A percentile compares a stretch with the other conserved stretches of the same genome.
Evolutionary conservation across 441 rosid genomes (phyloP).

Genomic region (Corymbia citriodora): DNA sequence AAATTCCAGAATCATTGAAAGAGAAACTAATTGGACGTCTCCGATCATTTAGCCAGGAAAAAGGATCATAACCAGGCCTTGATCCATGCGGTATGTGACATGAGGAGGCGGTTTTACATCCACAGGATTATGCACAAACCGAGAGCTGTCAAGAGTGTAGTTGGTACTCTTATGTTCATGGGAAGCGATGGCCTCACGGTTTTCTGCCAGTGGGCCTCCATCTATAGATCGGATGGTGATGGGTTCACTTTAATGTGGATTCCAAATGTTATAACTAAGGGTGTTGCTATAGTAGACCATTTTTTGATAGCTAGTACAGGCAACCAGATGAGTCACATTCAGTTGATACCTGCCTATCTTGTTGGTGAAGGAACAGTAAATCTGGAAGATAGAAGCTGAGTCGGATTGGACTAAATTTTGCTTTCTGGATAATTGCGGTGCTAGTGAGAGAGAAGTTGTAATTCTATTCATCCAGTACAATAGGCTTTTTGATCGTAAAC

Average conservation of each 20-base stretch:
- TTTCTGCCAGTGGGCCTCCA: neutral
- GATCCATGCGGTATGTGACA: neutral
- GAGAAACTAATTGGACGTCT: slow-evolving; percentile 7
- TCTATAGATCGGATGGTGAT: neutral
- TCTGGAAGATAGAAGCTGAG: neutral
- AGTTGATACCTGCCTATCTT: neutral
- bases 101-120: neutral
- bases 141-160: neutral
- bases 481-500: neutral
- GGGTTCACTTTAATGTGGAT: neutral
- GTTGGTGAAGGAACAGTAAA: neutral
- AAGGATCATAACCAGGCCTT: neutral
- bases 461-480: neutral
- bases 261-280: neutral
- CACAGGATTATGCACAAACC: neutral
- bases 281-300: neutral
- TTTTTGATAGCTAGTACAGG: neutral
- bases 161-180: neutral
- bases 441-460: neutral
- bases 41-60: slow-evolving; percentile 4
- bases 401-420: too few species aligned
- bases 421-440: neutral
- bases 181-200: neutral
- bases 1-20: slow-evolving; percentile 72
- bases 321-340: neutral